Percentiles rank a stretch among this genome's conserved stretches.
phyloP scores from a whole-genome alignment of 495 filamentous ascomycete species.

The Tuber calosporum region DNA sequence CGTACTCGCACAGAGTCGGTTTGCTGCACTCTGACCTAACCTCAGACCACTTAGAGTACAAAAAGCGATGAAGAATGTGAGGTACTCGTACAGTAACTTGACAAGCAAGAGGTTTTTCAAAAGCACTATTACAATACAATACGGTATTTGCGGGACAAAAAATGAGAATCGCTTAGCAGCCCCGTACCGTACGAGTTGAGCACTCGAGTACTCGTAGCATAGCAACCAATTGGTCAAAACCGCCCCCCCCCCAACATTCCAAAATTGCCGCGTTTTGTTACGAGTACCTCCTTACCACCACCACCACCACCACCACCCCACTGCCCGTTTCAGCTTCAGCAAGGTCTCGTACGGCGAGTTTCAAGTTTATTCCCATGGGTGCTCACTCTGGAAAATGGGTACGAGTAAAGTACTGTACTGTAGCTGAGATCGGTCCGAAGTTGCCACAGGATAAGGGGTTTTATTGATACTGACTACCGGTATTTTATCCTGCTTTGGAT shows the following conservation, averaged over 20 bases:
- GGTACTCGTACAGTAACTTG: too few species aligned
- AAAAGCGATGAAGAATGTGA: too few species aligned
- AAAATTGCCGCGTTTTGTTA: neutral
- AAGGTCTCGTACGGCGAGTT: neutral
- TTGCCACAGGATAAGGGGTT: neutral
- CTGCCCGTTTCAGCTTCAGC: neutral
- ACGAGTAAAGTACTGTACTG: neutral
- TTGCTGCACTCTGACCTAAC: too few species aligned
- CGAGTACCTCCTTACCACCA: neutral
- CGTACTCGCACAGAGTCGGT: too few species aligned
- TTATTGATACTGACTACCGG: neutral
- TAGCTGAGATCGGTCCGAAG: neutral
- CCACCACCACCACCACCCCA: neutral
- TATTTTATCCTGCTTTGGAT: too few species aligned
- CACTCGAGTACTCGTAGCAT: too few species aligned
- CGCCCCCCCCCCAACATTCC: neutral
- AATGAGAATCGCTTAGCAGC: neutral
- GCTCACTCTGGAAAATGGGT: neutral
- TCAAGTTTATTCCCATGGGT: neutral
- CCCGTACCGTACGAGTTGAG: too few species aligned
- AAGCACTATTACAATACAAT: too few species aligned
- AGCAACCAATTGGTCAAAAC: neutral
- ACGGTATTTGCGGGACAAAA: too few species aligned
- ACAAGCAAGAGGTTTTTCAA: too few species aligned
- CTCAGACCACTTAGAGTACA: too few species aligned